These are phyloP conservation scores for Pseudocercospora musae DNA, from an alignment of 2,329 filamentous ascomycete species.

Conservation along the genomic window DNA sequence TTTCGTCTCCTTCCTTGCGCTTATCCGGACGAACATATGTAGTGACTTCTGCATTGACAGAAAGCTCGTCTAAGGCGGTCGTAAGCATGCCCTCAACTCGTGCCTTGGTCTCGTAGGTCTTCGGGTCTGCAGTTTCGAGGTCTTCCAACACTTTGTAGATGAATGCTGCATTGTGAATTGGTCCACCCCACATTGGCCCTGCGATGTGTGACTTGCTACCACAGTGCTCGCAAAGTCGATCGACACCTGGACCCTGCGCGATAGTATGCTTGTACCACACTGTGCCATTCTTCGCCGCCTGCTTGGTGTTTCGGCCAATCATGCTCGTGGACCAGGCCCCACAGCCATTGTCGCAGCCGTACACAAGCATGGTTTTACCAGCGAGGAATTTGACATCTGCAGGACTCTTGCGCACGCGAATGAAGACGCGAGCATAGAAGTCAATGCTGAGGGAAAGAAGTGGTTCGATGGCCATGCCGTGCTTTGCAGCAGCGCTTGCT, in stretches of 20 bases:
- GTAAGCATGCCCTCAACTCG: conserved; percentile 89
- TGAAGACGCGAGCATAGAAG: conserved; percentile 88
- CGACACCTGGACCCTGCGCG: conserved; percentile 65
- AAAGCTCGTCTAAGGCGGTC: conserved; percentile 74
- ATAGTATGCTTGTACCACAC: conserved; percentile 75
- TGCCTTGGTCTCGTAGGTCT: conserved; percentile 73
- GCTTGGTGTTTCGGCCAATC: conserved; percentile 65
- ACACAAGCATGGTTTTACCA: conserved; percentile 88
- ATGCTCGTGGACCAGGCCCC: conserved; percentile 86
- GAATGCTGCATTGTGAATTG: conserved; percentile 79
- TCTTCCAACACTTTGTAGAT: conserved; percentile 73
- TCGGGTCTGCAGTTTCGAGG: conserved; percentile 63
- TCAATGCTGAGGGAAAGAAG: conserved; percentile 91
- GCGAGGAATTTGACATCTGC: conserved; percentile 86
- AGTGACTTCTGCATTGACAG: conserved; percentile 26
- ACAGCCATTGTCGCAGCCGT: conserved; percentile 86
- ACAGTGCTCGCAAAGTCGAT: conserved; percentile 74
- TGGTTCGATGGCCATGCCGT: conserved; percentile 86
- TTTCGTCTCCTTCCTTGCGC: conserved; percentile 12
- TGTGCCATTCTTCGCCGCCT: conserved; percentile 64
- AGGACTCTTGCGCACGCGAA: conserved; percentile 74
- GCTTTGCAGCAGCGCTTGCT: conserved; percentile 74
- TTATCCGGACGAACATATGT: conserved; percentile 6
- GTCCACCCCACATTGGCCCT: conserved; percentile 93
- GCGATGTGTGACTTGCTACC: conserved; percentile 80